Conservation (phyloP, 2,329 filamentous ascomycete species). For the Aspergillus japonicus region DNA sequence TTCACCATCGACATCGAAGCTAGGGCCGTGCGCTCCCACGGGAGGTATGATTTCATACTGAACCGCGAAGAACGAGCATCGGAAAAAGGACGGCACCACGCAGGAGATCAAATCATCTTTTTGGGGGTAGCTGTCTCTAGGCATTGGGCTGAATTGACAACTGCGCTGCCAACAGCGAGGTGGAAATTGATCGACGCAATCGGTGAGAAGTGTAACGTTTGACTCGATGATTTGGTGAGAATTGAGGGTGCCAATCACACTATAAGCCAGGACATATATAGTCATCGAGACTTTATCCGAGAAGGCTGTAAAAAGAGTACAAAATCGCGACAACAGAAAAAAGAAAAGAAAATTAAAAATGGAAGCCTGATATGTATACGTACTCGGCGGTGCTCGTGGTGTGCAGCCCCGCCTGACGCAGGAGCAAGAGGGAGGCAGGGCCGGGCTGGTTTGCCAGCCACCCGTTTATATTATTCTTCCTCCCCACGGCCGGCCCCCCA, state of each 20-base stretch:
- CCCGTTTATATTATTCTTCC: conserved; percentile 14
- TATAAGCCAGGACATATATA: background rate
- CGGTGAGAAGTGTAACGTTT: background rate
- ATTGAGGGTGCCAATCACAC: background rate
- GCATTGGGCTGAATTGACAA: background rate
- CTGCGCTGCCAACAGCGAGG: background rate
- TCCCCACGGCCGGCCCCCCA: background rate
- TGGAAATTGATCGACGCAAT: background rate
- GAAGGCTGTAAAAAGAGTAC: background rate
- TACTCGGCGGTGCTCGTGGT: conserved; percentile 15
- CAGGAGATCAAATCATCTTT: background rate
- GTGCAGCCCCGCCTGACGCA: conserved; percentile 17
- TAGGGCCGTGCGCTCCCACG: background rate
- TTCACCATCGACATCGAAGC: background rate
- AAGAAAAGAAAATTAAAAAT: background rate
- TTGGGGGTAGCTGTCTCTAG: background rate
- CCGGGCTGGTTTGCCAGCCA: conserved; percentile 21
- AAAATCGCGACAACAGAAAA: background rate
- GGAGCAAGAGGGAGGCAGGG: conserved; percentile 9
- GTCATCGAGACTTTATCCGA: background rate
- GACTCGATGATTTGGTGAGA: background rate
- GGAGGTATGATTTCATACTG: background rate
- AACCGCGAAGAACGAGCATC: background rate
- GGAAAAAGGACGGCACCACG: background rate
- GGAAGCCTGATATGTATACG: conserved; percentile 1